These are phyloP conservation scores for Podochytrium sp. DNA, from an alignment of 192 early-diverging fungal genomes.

Conservation along the genomic window DNA sequence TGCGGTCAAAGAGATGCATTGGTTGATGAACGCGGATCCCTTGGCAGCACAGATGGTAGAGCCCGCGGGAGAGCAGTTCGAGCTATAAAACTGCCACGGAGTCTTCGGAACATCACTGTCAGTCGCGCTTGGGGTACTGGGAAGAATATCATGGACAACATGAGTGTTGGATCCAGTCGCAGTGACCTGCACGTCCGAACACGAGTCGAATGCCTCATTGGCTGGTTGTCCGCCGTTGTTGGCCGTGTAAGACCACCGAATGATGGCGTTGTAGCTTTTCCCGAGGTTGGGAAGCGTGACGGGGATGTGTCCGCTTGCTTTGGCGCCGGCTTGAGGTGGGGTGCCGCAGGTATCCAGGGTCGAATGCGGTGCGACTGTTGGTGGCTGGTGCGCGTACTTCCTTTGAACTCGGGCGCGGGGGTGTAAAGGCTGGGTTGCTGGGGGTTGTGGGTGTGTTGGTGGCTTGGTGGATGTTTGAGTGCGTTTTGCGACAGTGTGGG, in stretches of 20 bases:
- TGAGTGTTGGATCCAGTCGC: background rate
- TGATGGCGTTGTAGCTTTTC: background rate
- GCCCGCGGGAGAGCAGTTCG: background rate
- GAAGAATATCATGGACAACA: background rate
- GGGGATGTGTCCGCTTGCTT: constrained; percentile 5
- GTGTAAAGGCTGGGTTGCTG: no score
- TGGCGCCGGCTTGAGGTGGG: background rate
- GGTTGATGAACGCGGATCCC: background rate
- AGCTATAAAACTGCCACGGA: background rate
- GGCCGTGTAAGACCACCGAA: constrained; percentile 1
- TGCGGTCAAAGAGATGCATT: constrained; percentile 12
- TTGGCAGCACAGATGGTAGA: background rate
- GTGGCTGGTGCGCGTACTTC: no score
- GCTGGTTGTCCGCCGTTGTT: constrained; percentile 15
- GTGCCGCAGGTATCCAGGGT: no score
- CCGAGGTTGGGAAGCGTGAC: background rate
- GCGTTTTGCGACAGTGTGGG: no score
- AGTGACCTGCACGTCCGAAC: background rate
- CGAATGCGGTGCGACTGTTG: no score
- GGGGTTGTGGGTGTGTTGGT: no score
- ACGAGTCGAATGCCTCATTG: constrained; percentile 11
- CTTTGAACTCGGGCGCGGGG: no score
- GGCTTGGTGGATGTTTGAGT: no score
- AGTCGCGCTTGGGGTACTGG: background rate
- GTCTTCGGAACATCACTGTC: constrained; percentile 5